Base-by-base conservation (phyloP, 192 early-diverging fungal species). In the Entomortierella chlamydospora region DNA sequence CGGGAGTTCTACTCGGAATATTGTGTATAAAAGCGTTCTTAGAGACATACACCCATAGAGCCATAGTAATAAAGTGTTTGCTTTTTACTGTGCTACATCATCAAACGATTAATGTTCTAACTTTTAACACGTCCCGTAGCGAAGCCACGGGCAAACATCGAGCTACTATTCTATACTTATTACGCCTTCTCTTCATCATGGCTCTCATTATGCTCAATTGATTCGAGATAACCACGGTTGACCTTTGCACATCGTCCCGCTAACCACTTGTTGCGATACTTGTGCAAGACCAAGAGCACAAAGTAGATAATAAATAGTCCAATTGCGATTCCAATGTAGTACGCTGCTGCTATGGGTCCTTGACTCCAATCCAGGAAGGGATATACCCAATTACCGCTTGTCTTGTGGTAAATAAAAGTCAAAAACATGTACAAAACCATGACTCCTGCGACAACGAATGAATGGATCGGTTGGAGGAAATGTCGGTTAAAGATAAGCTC, bases 401-500 rank as follows among this genome's bases (percentile, higher is more conserved):
- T 69, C 31, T 42, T 65, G n/a, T 61, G 58, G n/a, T 79, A 63
- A 4, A 83, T 52, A 53, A 73, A 83, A 6, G 82, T 72, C 59
- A 83, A 60, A 6, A 58, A 51, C 68, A 83, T 71, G 58, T 83
- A 83, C 8, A 83, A 12, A 11, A 72, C 17, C 68, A 83, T 77
- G 22, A 83, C 47, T 1, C 33, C 49, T 1, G 63, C 42, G 7
- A 71, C 70, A 22, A 83, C 23, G 12, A 72, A 2, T 1, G 59
- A 59, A 28, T 83, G 82, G 2, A 62, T 58, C 1, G 72, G 66
- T 31, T 79, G 28, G 49, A 83, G 23, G 22, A 62, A 54, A 43
- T 83, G 82, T 2, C 82, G 62, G 54, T 79, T 83, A 31, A 79
- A 72, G 1, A 78, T 25, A 12, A 83, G 31, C 26, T 83, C 73